Evolutionary conservation across 1,284 basidiomycete species (phyloP).

Genomic region (Ceratobasidium sp.): DNA sequence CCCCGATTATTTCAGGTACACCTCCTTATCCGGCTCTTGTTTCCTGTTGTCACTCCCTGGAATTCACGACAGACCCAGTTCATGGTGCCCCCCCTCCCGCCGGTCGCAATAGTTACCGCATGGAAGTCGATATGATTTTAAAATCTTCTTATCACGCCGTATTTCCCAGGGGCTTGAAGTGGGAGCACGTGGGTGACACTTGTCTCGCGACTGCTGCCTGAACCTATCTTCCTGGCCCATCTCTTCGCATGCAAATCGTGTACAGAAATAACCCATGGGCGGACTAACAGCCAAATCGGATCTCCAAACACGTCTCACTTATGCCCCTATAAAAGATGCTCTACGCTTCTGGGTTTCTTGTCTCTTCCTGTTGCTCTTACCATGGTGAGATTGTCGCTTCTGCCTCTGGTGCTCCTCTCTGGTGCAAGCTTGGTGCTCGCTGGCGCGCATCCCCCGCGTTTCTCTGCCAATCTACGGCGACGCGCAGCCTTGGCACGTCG

Average conservation of each 20-base stretch:
- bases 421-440: conserved; percentile 1
- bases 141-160: conserved; percentile 15
- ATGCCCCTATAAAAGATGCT: neutral
- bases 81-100: no score
- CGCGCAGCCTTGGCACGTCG: neutral
- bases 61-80: no score
- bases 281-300: neutral
- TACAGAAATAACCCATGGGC: neutral
- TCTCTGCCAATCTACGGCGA: conserved; percentile 11
- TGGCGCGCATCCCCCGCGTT: neutral
- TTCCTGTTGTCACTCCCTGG: no score
- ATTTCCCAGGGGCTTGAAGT: neutral
- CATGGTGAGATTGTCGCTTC: neutral
- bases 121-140: neutral
- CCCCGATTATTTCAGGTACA: no score
- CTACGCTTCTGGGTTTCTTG: neutral
- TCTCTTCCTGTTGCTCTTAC: neutral
- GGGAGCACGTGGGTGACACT: neutral
- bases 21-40: no score
- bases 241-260: neutral
- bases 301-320: neutral
- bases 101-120: no score
- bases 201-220: neutral
- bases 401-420: neutral
- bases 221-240: neutral